Evolutionary conservation across 768 basidiomycete genomes (phyloP).

Genomic region (Mycena latifolia): DNA sequence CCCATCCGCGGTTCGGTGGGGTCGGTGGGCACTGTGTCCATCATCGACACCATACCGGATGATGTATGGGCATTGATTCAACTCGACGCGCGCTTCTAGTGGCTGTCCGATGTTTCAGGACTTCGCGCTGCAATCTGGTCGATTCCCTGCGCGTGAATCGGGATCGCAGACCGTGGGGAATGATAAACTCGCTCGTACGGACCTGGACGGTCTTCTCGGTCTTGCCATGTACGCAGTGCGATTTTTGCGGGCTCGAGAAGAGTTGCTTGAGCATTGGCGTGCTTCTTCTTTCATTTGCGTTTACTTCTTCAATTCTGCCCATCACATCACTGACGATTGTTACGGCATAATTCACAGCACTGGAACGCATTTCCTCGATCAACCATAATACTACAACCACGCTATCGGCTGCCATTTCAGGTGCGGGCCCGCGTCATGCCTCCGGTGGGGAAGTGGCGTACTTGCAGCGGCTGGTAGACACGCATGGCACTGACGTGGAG

Average conservation of each 20-base stretch:
- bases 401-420: slow-evolving; percentile 53
- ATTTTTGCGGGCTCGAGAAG: slow-evolving; percentile 30
- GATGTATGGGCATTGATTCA: slow-evolving; percentile 7
- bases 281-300: slow-evolving; percentile 33
- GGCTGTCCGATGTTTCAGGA: slow-evolving; percentile 27
- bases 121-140: not conserved
- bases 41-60: slow-evolving; percentile 9
- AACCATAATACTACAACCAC: slow-evolving; percentile 49
- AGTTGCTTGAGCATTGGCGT: slow-evolving; percentile 15
- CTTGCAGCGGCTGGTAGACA: slow-evolving; percentile 73
- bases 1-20: slow-evolving; percentile 31
- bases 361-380: slow-evolving; percentile 71
- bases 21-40: slow-evolving; percentile 41
- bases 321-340: slow-evolving; percentile 33
- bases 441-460: slow-evolving; percentile 79
- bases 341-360: slow-evolving; percentile 51
- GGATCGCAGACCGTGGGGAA: slow-evolving; percentile 20
- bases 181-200: slow-evolving; percentile 29
- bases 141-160: slow-evolving; percentile 30
- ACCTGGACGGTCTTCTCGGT: slow-evolving; percentile 30
- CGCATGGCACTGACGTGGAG: slow-evolving; percentile 78
- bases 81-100: slow-evolving; percentile 24
- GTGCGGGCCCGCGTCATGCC: slow-evolving; percentile 67
- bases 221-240: slow-evolving; percentile 25
- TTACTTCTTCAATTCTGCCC: slow-evolving; percentile 33